phyloP scores from a whole-genome alignment of 805 yeast genomes.

The Lipomyces spencermartinsiae region DNA sequence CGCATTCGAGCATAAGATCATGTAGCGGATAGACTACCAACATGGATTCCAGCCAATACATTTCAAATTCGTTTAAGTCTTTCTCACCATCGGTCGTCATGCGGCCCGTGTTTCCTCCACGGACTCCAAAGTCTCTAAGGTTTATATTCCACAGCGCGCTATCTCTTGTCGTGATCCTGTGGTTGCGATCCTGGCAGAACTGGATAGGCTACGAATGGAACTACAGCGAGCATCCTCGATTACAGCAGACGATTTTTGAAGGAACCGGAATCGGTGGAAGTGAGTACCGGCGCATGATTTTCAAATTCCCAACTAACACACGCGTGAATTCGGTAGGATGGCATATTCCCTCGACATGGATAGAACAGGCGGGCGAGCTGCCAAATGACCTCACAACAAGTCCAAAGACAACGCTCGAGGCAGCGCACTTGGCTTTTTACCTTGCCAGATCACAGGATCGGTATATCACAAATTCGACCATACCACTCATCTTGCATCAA shows the following conservation, averaged over 20 bases:
- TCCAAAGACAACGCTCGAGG: constrained; percentile 8
- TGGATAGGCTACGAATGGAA: not conserved
- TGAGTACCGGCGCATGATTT: not conserved
- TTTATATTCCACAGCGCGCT: not conserved
- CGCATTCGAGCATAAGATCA: too few relatives aligned
- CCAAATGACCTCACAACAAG: not conserved
- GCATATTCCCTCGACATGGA: constrained; percentile 13
- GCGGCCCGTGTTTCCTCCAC: not conserved
- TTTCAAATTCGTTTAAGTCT: too few relatives aligned
- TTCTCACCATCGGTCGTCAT: too few relatives aligned
- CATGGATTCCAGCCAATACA: too few relatives aligned
- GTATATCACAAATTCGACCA: constrained; percentile 2
- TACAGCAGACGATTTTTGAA: constrained; percentile 11
- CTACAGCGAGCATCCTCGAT: constrained; percentile 7
- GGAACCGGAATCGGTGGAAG: constrained; percentile 10
- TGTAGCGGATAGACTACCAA: too few relatives aligned
- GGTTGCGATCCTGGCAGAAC: not conserved
- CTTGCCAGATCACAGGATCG: constrained; percentile 12
- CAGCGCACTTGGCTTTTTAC: constrained; percentile 11
- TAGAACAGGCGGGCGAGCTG: not conserved
- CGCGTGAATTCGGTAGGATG: constrained; percentile 4
- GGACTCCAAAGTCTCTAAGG: not conserved
- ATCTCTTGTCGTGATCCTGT: not conserved
- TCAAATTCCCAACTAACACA: not conserved
- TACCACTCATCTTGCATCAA: constrained; percentile 13